Conservation (phyloP, 164 flowering plant genomes). For the Piper longum region DNA sequence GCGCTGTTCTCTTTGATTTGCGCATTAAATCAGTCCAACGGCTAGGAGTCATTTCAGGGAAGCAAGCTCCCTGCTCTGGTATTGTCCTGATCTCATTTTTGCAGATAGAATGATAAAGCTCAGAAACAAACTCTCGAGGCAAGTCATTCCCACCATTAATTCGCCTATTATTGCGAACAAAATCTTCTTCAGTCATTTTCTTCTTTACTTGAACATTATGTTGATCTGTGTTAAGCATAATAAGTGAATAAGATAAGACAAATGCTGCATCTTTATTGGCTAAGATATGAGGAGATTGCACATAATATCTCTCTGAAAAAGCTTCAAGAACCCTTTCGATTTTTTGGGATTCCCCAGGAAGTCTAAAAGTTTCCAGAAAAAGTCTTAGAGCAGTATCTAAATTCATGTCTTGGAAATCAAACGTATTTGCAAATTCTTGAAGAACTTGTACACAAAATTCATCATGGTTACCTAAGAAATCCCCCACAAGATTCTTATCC, state of each 20-base stretch:
- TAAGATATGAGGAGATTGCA: conserved; percentile 27
- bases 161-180: conserved; percentile 28
- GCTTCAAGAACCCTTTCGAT: conserved; percentile 36
- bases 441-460: conserved; percentile 32
- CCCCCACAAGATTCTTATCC: conserved; percentile 33
- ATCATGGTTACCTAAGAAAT: conserved; percentile 30
- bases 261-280: conserved; percentile 36
- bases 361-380: conserved; percentile 30
- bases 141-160: conserved; percentile 33
- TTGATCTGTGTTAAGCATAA: conserved; percentile 36
- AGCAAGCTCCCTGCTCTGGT: conserved; percentile 23
- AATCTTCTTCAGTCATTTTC: conserved; percentile 43
- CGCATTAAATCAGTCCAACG: conserved; percentile 27
- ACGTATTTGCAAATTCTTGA: conserved; percentile 29
- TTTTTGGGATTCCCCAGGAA: conserved; percentile 39
- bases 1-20: conserved; percentile 24
- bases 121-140: conserved; percentile 28
- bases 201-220: conserved; percentile 35
- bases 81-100: conserved; percentile 28
- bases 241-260: conserved; percentile 29
- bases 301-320: conserved; percentile 36
- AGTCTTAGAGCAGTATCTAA: conserved; percentile 29
- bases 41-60: conserved; percentile 26
- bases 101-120: conserved; percentile 28
- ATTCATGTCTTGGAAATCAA: conserved; percentile 32